A percentile compares a stretch with the other conserved stretches of the same genome.
Conservation (phyloP, 352 stramenopile species). For the Pythium brassicae region DNA sequence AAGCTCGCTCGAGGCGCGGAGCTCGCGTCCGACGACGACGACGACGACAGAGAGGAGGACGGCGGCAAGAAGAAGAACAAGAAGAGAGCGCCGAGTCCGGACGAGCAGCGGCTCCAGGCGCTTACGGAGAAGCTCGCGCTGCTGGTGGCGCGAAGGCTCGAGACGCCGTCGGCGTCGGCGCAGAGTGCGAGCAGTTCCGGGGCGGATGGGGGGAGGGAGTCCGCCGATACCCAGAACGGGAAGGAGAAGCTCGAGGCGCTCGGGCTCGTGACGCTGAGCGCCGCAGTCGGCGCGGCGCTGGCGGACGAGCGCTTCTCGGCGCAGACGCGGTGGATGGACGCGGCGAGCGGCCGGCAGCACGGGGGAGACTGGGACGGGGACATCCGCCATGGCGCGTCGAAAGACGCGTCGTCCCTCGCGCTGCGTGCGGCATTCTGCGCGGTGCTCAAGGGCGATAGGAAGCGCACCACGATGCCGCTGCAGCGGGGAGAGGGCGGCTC, state of each 20-base stretch:
- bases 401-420: constrained; percentile 59
- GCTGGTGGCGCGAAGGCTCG: constrained; percentile 34
- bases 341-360: constrained; percentile 29
- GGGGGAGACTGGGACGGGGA: constrained; percentile 64
- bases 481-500: no score
- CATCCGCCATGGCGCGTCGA: constrained; percentile 70
- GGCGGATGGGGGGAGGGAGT: no score
- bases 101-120: constrained; percentile 68
- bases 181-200: no score
- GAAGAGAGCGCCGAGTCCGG: constrained; percentile 33
- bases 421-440: constrained; percentile 40
- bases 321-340: constrained; percentile 84
- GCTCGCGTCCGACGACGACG: constrained; percentile 43
- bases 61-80: constrained; percentile 30
- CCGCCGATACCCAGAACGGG: constrained; percentile 29
- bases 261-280: constrained; percentile 54
- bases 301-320: constrained; percentile 57
- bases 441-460: constrained; percentile 11
- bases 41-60: constrained; percentile 37
- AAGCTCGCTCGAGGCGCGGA: constrained; percentile 57
- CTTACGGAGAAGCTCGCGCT: constrained; percentile 71
- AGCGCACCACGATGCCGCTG: background rate
- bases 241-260: constrained; percentile 64
- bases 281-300: constrained; percentile 45
- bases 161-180: constrained; percentile 6